Evolutionary conservation across 1,139 yeast species (phyloP).

Genomic region (Pichia inconspicua): DNA sequence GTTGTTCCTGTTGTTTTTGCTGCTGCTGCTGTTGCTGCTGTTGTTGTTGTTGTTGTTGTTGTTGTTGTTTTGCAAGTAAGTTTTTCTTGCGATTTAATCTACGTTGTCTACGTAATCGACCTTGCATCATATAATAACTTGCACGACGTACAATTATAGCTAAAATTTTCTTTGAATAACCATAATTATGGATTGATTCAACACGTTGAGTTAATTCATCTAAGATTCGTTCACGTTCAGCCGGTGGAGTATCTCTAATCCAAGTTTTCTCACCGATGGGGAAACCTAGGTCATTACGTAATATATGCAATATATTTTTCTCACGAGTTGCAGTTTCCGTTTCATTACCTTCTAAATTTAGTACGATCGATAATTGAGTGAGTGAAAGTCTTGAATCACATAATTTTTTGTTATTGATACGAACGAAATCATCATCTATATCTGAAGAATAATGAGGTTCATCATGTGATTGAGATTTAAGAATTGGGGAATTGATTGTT

Average conservation of each 20-base stretch:
- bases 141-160: constrained; percentile 74
- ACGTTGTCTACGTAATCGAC: constrained; percentile 61
- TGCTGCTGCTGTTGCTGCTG: not conserved
- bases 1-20: not conserved
- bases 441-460: not conserved
- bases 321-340: constrained; percentile 57
- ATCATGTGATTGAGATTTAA: constrained; percentile 15
- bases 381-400: constrained; percentile 51
- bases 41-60: not conserved
- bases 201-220: constrained; percentile 43
- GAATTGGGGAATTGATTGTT: constrained; percentile 15
- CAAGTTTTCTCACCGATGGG: constrained; percentile 70
- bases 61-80: not conserved
- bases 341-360: constrained; percentile 44
- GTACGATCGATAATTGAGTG: constrained; percentile 44
- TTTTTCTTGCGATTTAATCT: constrained; percentile 30
- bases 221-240: constrained; percentile 43
- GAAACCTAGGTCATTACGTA: constrained; percentile 53
- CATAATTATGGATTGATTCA: constrained; percentile 42
- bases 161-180: constrained; percentile 41
- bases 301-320: constrained; percentile 47
- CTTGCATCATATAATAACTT: constrained; percentile 74
- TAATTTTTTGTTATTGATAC: constrained; percentile 18
- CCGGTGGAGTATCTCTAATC: constrained; percentile 64
- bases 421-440: not conserved